A percentile compares a stretch with the other conserved stretches of the same genome.
Evolutionary conservation across 2,329 filamentous ascomycete species (phyloP).

Genomic region (Phaeosphaeriaceae sp.): DNA sequence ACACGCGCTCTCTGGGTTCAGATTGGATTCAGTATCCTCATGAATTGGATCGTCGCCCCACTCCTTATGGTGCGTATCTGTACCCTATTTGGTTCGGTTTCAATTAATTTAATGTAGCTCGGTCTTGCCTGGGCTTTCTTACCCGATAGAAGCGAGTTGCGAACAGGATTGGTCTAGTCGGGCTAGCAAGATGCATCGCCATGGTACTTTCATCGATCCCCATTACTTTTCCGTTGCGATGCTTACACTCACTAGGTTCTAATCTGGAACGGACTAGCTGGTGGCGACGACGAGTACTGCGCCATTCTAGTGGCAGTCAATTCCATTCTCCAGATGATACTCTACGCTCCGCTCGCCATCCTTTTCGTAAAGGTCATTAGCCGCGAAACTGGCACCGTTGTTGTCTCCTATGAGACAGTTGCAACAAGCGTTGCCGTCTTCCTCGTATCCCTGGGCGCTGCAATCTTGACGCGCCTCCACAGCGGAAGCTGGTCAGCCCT

Average conservation of each 20-base stretch:
- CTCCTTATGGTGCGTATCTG: conserved; percentile 70
- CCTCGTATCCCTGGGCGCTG: conserved; percentile 78
- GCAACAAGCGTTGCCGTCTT: conserved; percentile 80
- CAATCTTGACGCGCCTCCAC: conserved; percentile 71
- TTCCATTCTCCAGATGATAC: conserved; percentile 49
- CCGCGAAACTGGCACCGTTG: conserved; percentile 44
- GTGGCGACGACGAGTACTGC: conserved; percentile 77
- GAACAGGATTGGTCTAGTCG: conserved; percentile 75
- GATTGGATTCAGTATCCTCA: conserved; percentile 71
- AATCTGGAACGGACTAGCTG: conserved; percentile 76
- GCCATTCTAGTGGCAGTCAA: conserved; percentile 59
- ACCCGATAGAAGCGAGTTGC: conserved; percentile 43
- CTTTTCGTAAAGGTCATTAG: conserved; percentile 68
- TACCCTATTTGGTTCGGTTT: background rate
- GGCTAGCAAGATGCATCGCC: conserved; percentile 79
- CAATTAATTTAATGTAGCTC: conserved; percentile 52
- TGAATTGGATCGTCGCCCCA: conserved; percentile 87
- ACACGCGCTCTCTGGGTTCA: conserved; percentile 72
- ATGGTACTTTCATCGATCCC: conserved; percentile 62
- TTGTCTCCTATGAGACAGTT: conserved; percentile 65
- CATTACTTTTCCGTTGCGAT: conserved; percentile 49
- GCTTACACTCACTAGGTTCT: conserved; percentile 53
- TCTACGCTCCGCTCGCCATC: conserved; percentile 47
- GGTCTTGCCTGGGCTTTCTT: conserved; percentile 64
- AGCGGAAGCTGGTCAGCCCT: conserved; percentile 61